Conservation (phyloP, 805 yeast species). For the Myxozyma kluyveri region DNA sequence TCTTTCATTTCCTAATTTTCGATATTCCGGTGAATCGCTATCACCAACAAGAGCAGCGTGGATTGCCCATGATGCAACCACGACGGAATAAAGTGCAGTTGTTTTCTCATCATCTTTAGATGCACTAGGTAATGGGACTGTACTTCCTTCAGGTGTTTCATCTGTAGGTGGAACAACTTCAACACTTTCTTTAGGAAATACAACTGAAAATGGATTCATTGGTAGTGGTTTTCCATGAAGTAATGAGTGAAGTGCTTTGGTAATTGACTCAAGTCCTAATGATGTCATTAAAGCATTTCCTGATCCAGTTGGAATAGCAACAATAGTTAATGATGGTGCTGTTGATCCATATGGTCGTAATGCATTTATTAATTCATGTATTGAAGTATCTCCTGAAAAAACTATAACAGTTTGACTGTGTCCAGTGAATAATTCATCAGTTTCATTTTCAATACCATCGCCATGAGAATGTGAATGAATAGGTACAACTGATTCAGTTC, state of each 20-base stretch:
- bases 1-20: constrained; percentile 61
- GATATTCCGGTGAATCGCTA: constrained; percentile 65
- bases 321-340: constrained; percentile 17
- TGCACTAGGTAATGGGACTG: constrained; percentile 8
- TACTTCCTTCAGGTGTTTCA: constrained; percentile 40
- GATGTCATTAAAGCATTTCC: constrained; percentile 81
- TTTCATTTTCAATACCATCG: constrained; percentile 5
- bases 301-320: constrained; percentile 70
- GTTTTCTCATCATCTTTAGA: constrained; percentile 12
- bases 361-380: constrained; percentile 69
- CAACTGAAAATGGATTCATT: constrained; percentile 19
- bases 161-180: constrained; percentile 48
- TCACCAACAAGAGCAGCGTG: constrained; percentile 84
- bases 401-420: constrained; percentile 48
- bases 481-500: neutral
- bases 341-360: constrained; percentile 31
- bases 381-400: constrained; percentile 83
- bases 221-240: constrained; percentile 16
- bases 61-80: constrained; percentile 79
- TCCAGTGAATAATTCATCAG: constrained; percentile 1
- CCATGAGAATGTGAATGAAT: neutral
- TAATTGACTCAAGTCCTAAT: constrained; percentile 43
- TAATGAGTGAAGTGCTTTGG: constrained; percentile 6
- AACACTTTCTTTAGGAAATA: constrained; percentile 28
- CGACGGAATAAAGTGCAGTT: constrained; percentile 34